Conservation (phyloP, 2,329 filamentous ascomycete species). For the Scedosporium dehoogii region DNA sequence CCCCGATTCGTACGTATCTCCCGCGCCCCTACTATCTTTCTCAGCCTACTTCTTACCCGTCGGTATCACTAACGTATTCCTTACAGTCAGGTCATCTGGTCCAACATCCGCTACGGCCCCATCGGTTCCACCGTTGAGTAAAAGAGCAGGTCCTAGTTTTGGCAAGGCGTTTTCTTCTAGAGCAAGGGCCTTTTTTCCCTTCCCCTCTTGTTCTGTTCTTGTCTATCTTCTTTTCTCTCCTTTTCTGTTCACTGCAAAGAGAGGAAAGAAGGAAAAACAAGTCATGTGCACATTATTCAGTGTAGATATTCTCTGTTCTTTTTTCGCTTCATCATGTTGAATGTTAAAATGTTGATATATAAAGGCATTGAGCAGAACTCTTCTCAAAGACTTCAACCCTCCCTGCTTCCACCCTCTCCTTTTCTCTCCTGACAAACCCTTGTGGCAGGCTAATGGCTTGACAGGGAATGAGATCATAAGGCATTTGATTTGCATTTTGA, state of each 20-base stretch:
- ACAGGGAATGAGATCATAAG: too few species aligned
- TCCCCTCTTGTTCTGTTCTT: neutral
- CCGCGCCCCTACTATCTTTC: neutral
- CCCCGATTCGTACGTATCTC: constrained; percentile 5
- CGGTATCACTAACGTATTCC: neutral
- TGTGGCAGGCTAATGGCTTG: too few species aligned
- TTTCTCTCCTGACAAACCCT: neutral
- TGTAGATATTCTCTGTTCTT: constrained; percentile 1
- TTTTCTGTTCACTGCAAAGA: neutral
- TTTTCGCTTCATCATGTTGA: neutral
- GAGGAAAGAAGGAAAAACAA: neutral
- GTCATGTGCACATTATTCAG: neutral
- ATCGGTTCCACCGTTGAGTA: constrained; percentile 30
- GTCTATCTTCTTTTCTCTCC: neutral
- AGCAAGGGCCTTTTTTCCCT: neutral
- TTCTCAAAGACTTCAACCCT: neutral
- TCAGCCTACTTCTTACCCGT: neutral
- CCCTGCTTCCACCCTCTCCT: neutral
- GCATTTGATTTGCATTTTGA: too few species aligned
- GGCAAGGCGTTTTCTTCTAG: neutral
- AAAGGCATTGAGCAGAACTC: neutral
- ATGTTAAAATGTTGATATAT: neutral
- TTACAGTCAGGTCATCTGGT: constrained; percentile 27
- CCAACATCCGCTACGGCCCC: constrained; percentile 38
- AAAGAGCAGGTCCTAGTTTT: neutral